A percentile compares a stretch with the other conserved stretches of the same genome.
These are phyloP conservation scores for Eutypella sp. DNA, from an alignment of 2,329 filamentous ascomycete species.

Conservation along the genomic window DNA sequence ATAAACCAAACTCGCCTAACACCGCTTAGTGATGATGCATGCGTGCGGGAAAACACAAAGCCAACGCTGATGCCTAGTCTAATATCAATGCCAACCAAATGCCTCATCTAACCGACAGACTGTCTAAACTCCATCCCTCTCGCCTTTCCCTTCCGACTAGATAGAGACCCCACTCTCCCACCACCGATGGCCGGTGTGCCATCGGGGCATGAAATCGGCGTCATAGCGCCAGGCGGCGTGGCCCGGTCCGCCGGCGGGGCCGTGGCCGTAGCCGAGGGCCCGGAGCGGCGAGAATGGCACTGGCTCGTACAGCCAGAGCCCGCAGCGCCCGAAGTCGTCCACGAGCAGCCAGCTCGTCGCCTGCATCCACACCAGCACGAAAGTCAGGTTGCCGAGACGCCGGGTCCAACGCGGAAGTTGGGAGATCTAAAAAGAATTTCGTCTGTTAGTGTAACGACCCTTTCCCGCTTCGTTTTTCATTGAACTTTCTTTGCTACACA, in stretches of 20 bases:
- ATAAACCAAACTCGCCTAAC: too few relatives aligned
- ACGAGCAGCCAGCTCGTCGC: constrained; percentile 60
- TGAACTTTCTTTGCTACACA: too few relatives aligned
- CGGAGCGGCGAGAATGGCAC: constrained; percentile 71
- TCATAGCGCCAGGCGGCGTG: constrained; percentile 57
- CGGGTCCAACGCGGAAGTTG: constrained; percentile 40
- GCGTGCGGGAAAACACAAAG: too few relatives aligned
- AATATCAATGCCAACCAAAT: constrained; percentile 1
- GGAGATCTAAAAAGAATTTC: too few relatives aligned
- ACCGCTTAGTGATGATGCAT: too few relatives aligned
- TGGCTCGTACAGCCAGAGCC: constrained; percentile 77
- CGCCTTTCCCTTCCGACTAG: constrained; percentile 12
- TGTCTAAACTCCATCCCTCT: constrained; percentile 1
- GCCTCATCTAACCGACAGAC: background rate
- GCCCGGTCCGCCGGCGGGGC: too few relatives aligned
- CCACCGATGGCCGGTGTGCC: constrained; percentile 60
- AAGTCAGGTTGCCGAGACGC: constrained; percentile 54
- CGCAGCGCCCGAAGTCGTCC: constrained; percentile 70
- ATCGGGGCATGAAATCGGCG: constrained; percentile 43
- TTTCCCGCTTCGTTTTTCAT: too few relatives aligned
- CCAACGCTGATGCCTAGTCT: too few relatives aligned
- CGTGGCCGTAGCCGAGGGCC: constrained; percentile 60
- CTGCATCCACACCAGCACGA: constrained; percentile 63
- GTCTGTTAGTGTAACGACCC: too few relatives aligned
- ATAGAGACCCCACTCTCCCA: constrained; percentile 42